Base-by-base conservation (phyloP, 495 filamentous ascomycete genomes). In the Penicillium parvum region DNA sequence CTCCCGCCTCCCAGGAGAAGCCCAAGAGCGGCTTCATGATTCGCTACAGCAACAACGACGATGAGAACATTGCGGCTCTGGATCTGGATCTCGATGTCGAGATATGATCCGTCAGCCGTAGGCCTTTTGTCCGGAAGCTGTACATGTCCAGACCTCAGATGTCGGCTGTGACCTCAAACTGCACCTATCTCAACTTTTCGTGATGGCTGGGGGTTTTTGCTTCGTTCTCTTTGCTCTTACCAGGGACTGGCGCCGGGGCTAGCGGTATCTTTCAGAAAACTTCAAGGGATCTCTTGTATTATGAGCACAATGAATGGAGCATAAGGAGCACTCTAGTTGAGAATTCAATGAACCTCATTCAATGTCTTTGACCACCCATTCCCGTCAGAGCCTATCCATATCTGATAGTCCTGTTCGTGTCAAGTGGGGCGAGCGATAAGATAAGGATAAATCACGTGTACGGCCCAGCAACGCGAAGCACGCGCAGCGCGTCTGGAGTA, bases 1-100 rank as follows among this genome's bases (percentile, higher is more conserved):
- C 43, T 44, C 55, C 20, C 52, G 59, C 26, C 40, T 39, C 74
- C 2, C 69, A 75, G 50, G 77, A 81, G 65, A 74, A 75, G 47
- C 64, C 61, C 37, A 75, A 78, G 48, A 78, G 72, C 23, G 82
- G 82, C 5, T 64, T 86, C 44, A 74, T 76, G 25, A 83, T 90
- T 43, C 75, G 81, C 34, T 78, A 82, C 55, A 81, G 83, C 14
- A 77, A 90, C 38, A 85, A 81, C 66, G 86, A 90, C 41, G 88
- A 94, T 50, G 87, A 91, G 58, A 84, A 89, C 47, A 88, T 94
- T 56, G 87, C 82, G 0, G 76, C 82, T 10, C 64, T 91, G 60
- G 87, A 91, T 61, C 63, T 94, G 47, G 88, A 85, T 8, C 86
- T 92, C 52, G 87, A 92, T 41, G 79, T 88, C 43, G 83, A 88